phyloP scores from a whole-genome alignment of 495 filamentous ascomycete species.

The Neurospora sp. region DNA sequence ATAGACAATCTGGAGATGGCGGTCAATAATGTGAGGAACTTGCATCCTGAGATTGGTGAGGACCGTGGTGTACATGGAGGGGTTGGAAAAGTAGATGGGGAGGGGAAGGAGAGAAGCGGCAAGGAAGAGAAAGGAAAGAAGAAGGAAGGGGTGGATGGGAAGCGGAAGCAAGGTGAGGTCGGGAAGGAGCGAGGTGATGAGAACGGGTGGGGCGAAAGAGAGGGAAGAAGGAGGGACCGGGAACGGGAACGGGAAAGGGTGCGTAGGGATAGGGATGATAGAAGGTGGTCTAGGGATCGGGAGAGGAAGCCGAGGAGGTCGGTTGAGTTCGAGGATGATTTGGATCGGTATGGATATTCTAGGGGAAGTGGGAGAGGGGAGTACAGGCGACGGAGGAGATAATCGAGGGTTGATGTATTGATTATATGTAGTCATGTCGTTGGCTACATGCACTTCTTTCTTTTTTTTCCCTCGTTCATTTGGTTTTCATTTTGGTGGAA shows the following conservation, averaged over 20 bases:
- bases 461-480: not conserved
- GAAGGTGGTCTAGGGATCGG: not conserved
- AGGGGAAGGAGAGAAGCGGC: not conserved
- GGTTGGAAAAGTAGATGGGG: not conserved
- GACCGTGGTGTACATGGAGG: not conserved
- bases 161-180: not conserved
- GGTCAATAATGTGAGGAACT: constrained; percentile 19
- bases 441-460: not conserved
- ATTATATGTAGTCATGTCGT: not conserved
- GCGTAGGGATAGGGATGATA: not conserved
- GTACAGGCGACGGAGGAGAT: not conserved
- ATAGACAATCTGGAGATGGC: constrained; percentile 11
- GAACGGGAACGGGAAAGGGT: not conserved
- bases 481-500: not conserved
- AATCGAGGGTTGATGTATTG: not conserved
- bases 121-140: not conserved
- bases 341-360: not conserved
- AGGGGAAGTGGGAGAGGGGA: not conserved
- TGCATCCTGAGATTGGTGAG: constrained; percentile 10
- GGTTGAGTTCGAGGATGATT: not conserved
- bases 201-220: not conserved
- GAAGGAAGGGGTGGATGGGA: not conserved
- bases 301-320: not conserved
- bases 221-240: not conserved
- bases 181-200: not conserved